Conservation (phyloP, 768 basidiomycete species). For the Collybia sordida region DNA sequence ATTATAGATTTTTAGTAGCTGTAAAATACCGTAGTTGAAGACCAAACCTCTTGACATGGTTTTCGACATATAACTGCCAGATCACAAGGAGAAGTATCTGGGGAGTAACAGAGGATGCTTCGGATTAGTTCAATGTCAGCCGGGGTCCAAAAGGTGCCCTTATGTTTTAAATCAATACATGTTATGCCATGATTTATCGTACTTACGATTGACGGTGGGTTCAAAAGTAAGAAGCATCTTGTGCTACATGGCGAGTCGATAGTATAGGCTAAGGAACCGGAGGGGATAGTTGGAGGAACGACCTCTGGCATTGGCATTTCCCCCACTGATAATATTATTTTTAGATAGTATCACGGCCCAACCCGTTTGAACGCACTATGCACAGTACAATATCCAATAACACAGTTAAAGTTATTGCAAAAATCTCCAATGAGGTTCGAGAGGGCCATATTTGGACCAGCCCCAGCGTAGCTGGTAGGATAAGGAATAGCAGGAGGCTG, state of each 20-base stretch:
- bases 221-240: conserved; percentile 28
- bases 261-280: conserved; percentile 12
- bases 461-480: conserved; percentile 3
- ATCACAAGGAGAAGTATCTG: conserved; percentile 51
- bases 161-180: conserved; percentile 5
- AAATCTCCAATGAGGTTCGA: conserved; percentile 39
- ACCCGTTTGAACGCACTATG: conserved; percentile 37
- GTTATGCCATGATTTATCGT: not conserved
- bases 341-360: too few relatives aligned
- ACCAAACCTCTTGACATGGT: conserved; percentile 55
- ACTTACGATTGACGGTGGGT: conserved; percentile 13
- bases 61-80: conserved; percentile 54
- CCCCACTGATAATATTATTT: conserved; percentile 16
- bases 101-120: conserved; percentile 39
- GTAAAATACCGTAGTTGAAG: not conserved
- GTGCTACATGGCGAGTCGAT: conserved; percentile 26
- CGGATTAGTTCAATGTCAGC: conserved; percentile 38
- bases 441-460: conserved; percentile 21
- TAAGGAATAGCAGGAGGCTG: conserved; percentile 8
- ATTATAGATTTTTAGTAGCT: not conserved
- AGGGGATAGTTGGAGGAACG: conserved; percentile 21
- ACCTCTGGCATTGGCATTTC: conserved; percentile 26
- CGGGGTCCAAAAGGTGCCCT: conserved; percentile 34
- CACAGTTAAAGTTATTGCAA: conserved; percentile 53
- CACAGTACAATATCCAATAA: conserved; percentile 46